Evolutionary conservation across 768 basidiomycete genomes (phyloP).

Genomic region (Mycena crocata): DNA sequence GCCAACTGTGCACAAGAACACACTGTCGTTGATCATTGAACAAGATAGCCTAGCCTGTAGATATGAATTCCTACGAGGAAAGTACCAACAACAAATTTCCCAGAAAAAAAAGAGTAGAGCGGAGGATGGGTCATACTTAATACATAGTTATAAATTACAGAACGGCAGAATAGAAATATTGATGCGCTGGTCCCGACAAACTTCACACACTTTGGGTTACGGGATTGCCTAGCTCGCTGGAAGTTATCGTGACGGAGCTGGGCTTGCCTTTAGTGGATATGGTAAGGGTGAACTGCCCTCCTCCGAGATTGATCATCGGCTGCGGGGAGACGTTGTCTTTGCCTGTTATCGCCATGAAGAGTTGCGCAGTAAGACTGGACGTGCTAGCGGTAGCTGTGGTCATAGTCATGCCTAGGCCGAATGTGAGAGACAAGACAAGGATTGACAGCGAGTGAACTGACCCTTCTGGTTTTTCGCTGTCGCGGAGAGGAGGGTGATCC

Average conservation of each 20-base stretch:
- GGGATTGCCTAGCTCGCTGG: neutral
- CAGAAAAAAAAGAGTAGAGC: too few relatives aligned
- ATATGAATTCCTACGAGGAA: too few relatives aligned
- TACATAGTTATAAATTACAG: too few relatives aligned
- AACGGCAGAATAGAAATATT: too few relatives aligned
- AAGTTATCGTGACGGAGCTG: slow-evolving; percentile 23
- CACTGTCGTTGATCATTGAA: too few relatives aligned
- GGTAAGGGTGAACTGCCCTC: slow-evolving; percentile 20
- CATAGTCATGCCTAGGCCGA: slow-evolving; percentile 14
- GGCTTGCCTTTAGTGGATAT: slow-evolving; percentile 35
- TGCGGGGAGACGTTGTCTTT: slow-evolving; percentile 16
- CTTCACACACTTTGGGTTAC: neutral
- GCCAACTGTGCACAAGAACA: too few relatives aligned
- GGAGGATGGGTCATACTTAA: too few relatives aligned
- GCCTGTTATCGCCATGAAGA: slow-evolving; percentile 34
- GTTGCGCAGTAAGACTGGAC: slow-evolving; percentile 4
- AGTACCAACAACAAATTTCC: too few relatives aligned
- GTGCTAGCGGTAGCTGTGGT: slow-evolving; percentile 34
- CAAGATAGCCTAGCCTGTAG: too few relatives aligned
- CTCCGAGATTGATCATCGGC: slow-evolving; percentile 32
- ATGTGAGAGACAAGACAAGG: neutral
- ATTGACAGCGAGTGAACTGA: neutral
- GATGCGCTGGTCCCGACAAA: too few relatives aligned
- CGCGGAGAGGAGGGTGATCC: slow-evolving; percentile 29
- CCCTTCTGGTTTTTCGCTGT: slow-evolving; percentile 33